These are phyloP conservation scores for Protomyces pachydermus DNA, from an alignment of 1,139 yeast genomes.

Conservation along the genomic window DNA sequence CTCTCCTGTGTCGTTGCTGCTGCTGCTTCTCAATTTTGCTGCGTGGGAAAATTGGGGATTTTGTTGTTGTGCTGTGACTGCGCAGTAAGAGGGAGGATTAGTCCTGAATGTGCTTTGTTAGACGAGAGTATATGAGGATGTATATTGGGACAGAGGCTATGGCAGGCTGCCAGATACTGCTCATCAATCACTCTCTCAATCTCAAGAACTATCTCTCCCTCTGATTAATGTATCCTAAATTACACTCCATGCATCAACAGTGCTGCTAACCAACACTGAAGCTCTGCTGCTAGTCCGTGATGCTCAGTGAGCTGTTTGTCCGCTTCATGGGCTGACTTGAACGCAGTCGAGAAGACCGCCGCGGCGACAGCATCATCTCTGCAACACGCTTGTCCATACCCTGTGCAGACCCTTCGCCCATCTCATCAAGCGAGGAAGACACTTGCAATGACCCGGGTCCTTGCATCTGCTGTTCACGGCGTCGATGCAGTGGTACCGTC, in stretches of 20 bases:
- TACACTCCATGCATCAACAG: too few species aligned
- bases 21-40: too few species aligned
- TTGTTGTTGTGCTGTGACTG: not conserved
- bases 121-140: too few species aligned
- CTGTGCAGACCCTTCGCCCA: constrained; percentile 1
- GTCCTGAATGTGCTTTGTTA: too few species aligned
- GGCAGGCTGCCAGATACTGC: not conserved
- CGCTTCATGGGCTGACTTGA: constrained; percentile 8
- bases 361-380: constrained; percentile 13
- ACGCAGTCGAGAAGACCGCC: constrained; percentile 15
- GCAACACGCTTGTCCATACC: constrained; percentile 20
- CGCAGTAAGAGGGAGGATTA: not conserved
- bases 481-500: not conserved
- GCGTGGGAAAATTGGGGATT: too few species aligned
- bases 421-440: not conserved
- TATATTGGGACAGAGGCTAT: too few species aligned
- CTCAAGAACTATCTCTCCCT: not conserved
- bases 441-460: not conserved
- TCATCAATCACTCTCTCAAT: not conserved
- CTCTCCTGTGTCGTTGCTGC: not conserved
- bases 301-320: constrained; percentile 21
- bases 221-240: not conserved
- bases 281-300: not conserved
- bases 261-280: too few species aligned
- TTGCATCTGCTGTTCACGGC: not conserved